These are phyloP conservation scores for Sarocladiaceae sp. DNA, from an alignment of 2,329 filamentous ascomycete genomes.

Conservation along the genomic window DNA sequence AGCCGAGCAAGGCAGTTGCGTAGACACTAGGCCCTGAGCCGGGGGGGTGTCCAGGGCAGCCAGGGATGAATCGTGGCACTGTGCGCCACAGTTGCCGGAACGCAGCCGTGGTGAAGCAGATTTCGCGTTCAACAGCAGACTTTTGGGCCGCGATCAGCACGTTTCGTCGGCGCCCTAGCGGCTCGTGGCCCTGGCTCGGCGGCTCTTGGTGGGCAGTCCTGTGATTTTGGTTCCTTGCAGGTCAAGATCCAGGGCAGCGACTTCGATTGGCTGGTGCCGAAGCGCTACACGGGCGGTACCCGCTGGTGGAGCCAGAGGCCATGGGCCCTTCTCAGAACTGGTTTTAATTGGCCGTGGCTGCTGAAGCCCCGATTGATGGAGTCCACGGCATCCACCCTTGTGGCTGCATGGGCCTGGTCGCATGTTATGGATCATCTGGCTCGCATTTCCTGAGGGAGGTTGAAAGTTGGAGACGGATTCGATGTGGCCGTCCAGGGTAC, in stretches of 20 bases:
- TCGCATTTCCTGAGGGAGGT: too few relatives aligned
- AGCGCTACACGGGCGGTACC: slow-evolving; percentile 7
- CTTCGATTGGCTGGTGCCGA: not conserved
- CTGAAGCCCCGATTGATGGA: not conserved
- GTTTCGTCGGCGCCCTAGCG: too few relatives aligned
- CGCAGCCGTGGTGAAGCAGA: too few relatives aligned
- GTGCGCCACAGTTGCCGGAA: not conserved
- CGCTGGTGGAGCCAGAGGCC: not conserved
- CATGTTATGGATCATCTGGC: too few relatives aligned
- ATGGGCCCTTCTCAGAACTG: too few relatives aligned
- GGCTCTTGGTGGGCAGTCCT: slow-evolving; percentile 4
- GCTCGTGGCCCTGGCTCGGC: not conserved
- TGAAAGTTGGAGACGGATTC: too few relatives aligned
- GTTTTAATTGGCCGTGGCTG: not conserved
- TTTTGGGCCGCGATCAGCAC: too few relatives aligned
- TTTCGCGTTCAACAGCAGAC: too few relatives aligned
- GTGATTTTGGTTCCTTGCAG: slow-evolving; percentile 9
- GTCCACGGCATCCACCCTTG: too few relatives aligned
- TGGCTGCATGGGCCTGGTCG: too few relatives aligned
- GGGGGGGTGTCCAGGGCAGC: not conserved
- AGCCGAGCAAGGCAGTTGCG: too few relatives aligned
- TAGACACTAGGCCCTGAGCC: not conserved
- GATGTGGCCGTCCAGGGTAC: too few relatives aligned
- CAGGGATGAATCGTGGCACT: not conserved
- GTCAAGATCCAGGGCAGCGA: slow-evolving; percentile 5